These are phyloP conservation scores for Eruca vesicaria DNA, from an alignment of 441 rosid species.

Conservation along the genomic window DNA sequence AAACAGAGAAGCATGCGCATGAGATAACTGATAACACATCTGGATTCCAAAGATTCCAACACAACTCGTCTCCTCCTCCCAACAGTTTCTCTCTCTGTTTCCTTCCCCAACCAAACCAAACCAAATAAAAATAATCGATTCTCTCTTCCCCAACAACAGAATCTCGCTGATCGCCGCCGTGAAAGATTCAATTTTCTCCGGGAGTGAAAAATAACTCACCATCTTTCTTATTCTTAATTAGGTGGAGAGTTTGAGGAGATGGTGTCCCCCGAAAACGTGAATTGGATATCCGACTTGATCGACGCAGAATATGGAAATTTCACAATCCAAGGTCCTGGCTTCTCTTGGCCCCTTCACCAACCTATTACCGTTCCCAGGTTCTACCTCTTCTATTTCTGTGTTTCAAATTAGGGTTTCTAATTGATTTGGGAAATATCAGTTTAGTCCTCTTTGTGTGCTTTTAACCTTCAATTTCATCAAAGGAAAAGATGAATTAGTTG, in stretches of 20 bases:
- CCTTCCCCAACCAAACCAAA: conserved; percentile 5
- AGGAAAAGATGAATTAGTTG: not conserved
- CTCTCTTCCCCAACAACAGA: not conserved
- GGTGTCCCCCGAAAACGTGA: conserved; percentile 76
- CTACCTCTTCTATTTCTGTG: not conserved
- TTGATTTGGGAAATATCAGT: not conserved
- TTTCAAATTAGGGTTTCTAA: conserved; percentile 21
- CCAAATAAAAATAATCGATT: not conserved
- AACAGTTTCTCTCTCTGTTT: conserved; percentile 16
- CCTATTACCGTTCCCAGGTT: conserved; percentile 56
- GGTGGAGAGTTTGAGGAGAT: conserved; percentile 41
- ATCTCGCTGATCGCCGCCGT: conserved; percentile 29
- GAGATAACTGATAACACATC: conserved; percentile 16
- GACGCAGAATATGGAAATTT: conserved; percentile 66
- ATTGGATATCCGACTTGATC: conserved; percentile 73
- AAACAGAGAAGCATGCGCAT: not conserved
- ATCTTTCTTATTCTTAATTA: conserved; percentile 23
- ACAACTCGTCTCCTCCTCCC: conserved; percentile 32
- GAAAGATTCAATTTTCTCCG: not conserved
- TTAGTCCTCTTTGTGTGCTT: not conserved
- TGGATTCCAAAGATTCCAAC: conserved; percentile 30
- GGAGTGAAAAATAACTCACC: conserved; percentile 5
- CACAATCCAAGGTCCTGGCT: conserved; percentile 56
- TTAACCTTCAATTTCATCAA: not conserved
- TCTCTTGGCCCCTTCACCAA: conserved; percentile 65